Base-by-base conservation (phyloP, 1,284 basidiomycete species). In the Tilletiaria anomala region DNA sequence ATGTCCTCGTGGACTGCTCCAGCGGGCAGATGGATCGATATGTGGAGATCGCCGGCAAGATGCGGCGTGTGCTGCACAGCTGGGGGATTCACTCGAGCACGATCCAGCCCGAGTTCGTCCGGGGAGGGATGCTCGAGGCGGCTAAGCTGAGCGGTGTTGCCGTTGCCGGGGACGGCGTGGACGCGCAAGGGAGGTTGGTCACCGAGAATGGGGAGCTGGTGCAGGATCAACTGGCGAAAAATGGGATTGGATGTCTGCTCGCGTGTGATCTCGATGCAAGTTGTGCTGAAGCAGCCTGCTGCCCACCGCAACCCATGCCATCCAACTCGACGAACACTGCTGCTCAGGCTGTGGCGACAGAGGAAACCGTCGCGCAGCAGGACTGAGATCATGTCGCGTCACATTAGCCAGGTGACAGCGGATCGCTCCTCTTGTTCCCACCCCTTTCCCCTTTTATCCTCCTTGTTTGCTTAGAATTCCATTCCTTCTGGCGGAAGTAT, bases 21-120 rank as follows among this genome's bases (percentile, higher is more conserved):
- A 43, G 43, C 3, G 50, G 48, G 3, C 83, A 93, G 58, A 61
- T 67, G 12, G 54, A 64, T 24, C 54, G 54, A 36, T 96, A 94
- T 68, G 94, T 94, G 84, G 76, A 76, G 4, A 78, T 93, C 35
- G 86, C 87, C 3, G 76, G 76, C 36, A 76, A 82, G 39, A 89
- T 97, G 50, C 75, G 89, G 45, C 76, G 78, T 58, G 76, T 75
- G 1, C 73, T 97, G 43, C 93, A 97, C 68, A 53, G 80, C 33
- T 83, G 84, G 58, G 89, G 89, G 29, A 88, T 99, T 48, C 93
- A 97, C 70, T 87, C 83, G 29, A 50, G 51, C n/a, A 66, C 63
- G 1, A 66, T 66, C 37, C 63, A 66, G 44, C 62, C 63, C 37
- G 63, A 66, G 34, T 66, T 66, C 26, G 54, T 66, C 2, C 44